A percentile compares a stretch with the other conserved stretches of the same genome.
Conservation (phyloP, 2,329 filamentous ascomycete species). For the Sphaceloma murrayae region DNA sequence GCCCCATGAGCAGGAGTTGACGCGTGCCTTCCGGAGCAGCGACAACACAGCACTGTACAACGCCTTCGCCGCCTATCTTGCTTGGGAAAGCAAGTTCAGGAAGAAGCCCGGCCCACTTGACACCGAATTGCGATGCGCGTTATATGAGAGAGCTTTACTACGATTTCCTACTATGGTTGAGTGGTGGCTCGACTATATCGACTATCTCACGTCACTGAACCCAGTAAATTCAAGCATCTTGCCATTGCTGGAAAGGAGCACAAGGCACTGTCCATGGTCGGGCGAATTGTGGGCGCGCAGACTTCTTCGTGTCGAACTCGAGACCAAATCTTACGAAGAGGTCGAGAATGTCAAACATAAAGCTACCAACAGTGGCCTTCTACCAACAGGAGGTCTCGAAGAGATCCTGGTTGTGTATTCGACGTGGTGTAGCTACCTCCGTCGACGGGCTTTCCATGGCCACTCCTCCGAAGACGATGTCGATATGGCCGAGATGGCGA, state of each 20-base stretch:
- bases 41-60: constrained; percentile 49
- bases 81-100: constrained; percentile 61
- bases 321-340: constrained; percentile 63
- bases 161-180: constrained; percentile 63
- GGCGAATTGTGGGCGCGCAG: constrained; percentile 85
- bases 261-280: constrained; percentile 86
- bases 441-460: constrained; percentile 68
- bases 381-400: constrained; percentile 78
- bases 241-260: constrained; percentile 68
- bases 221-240: constrained; percentile 39
- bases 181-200: constrained; percentile 75
- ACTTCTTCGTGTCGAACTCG: constrained; percentile 73
- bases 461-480: constrained; percentile 67
- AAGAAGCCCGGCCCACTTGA: constrained; percentile 41
- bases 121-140: constrained; percentile 46
- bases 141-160: constrained; percentile 70
- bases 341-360: constrained; percentile 87
- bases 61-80: constrained; percentile 59
- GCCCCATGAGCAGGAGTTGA: constrained; percentile 56
- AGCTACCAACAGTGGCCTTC: constrained; percentile 73
- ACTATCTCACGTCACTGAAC: constrained; percentile 54
- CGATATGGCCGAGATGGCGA: constrained; percentile 82
- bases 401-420: constrained; percentile 85
- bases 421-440: constrained; percentile 89
- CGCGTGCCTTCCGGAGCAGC: constrained; percentile 46